Evolutionary conservation across 805 yeast genomes (phyloP).

Genomic region (Yamadazyma endophytica): DNA sequence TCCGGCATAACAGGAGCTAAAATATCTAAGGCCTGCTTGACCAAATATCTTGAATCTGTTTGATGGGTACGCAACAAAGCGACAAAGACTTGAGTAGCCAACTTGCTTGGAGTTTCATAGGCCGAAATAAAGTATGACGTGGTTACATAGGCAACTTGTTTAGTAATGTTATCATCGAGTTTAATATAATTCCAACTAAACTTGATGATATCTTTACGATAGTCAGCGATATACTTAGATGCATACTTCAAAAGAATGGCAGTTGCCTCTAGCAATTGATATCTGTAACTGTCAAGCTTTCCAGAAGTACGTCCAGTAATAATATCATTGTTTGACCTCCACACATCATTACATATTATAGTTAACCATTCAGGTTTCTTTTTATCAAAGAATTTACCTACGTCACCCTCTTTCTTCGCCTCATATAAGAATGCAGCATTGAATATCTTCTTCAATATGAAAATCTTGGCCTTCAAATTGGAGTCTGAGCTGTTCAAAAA

Average conservation of each 20-base stretch:
- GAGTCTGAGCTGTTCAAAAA: conserved; percentile 43
- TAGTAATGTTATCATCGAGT: conserved; percentile 81
- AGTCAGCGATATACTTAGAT: conserved; percentile 52
- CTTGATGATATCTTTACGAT: conserved; percentile 80
- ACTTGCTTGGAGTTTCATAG: conserved; percentile 82
- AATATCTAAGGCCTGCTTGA: conserved; percentile 80
- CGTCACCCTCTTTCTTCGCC: conserved; percentile 44
- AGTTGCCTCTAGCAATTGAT: conserved; percentile 77
- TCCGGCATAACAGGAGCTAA: conserved; percentile 82
- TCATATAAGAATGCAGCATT: conserved; percentile 65
- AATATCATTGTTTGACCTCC: conserved; percentile 63
- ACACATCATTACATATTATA: conserved; percentile 57
- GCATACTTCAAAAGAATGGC: conserved; percentile 70
- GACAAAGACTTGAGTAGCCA: conserved; percentile 89
- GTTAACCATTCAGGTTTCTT: conserved; percentile 58
- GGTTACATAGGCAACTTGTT: conserved; percentile 88
- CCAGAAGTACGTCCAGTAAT: conserved; percentile 58
- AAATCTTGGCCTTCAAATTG: conserved; percentile 52
- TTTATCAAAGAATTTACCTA: conserved; percentile 41
- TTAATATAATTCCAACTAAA: conserved; percentile 93
- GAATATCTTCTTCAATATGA: conserved; percentile 52
- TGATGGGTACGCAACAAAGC: conserved; percentile 83
- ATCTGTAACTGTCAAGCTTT: conserved; percentile 65
- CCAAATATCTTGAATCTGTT: conserved; percentile 76
- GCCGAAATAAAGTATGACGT: conserved; percentile 82